phyloP scores from a whole-genome alignment of 345 rosid species.

The Cardiospermum halicacabum region DNA sequence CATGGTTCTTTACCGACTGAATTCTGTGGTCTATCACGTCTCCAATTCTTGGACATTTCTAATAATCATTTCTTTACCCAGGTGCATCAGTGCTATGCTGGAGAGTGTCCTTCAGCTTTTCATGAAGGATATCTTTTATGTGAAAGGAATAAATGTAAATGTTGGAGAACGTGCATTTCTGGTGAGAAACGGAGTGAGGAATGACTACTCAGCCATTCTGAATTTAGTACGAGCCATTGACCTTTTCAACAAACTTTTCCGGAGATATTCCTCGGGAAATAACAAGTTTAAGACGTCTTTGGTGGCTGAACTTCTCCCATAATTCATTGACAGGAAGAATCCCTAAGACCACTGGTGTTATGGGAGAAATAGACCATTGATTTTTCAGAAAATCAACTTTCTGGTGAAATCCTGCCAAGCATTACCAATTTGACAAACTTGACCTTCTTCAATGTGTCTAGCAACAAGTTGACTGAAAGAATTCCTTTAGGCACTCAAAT shows the following conservation, averaged over 20 bases:
- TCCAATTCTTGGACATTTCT: constrained; percentile 15
- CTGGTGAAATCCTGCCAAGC: constrained; percentile 19
- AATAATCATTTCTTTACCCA: constrained; percentile 15
- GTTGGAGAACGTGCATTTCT: background rate
- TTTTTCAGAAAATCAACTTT: constrained; percentile 15
- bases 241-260: constrained; percentile 9
- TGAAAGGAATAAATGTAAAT: no score
- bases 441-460: background rate
- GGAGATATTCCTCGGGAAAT: constrained; percentile 16
- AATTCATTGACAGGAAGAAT: constrained; percentile 14
- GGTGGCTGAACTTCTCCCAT: constrained; percentile 18
- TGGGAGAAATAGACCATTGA: constrained; percentile 19
- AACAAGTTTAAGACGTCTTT: constrained; percentile 15
- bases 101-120: no score
- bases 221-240: constrained; percentile 13
- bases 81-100: no score
- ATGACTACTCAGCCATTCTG: constrained; percentile 16
- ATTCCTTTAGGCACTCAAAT: background rate
- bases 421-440: background rate
- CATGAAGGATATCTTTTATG: no score
- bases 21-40: background rate
- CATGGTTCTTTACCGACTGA: constrained; percentile 14
- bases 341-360: constrained; percentile 14
- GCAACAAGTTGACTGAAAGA: background rate
- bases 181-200: constrained; percentile 14